Evolutionary conservation across 768 basidiomycete species (phyloP).

Genomic region (Gyrodon lividus): DNA sequence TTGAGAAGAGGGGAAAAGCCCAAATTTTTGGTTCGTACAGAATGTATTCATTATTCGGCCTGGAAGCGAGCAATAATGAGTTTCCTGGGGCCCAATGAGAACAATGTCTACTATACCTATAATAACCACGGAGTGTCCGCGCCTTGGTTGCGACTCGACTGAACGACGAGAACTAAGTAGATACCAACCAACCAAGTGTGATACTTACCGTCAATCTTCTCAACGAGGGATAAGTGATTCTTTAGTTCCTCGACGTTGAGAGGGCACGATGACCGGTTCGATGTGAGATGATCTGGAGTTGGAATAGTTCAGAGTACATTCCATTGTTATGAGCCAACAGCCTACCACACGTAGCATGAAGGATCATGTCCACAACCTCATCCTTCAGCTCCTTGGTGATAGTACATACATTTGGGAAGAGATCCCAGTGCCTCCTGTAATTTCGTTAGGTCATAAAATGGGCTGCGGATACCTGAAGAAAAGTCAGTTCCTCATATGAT

Average conservation of each 20-base stretch:
- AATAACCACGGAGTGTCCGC: constrained; percentile 19
- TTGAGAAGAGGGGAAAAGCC: constrained; percentile 2
- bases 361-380: constrained; percentile 24
- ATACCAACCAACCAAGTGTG: neutral
- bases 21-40: constrained; percentile 15
- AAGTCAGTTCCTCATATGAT: constrained; percentile 6
- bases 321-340: neutral
- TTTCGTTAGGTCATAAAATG: constrained; percentile 1
- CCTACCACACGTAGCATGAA: constrained; percentile 29
- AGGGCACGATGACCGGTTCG: constrained; percentile 23
- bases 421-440: constrained; percentile 36
- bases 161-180: neutral
- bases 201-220: constrained; percentile 23
- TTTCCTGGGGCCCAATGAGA: neutral
- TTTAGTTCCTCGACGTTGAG: constrained; percentile 18
- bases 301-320: neutral
- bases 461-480: neutral
- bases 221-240: constrained; percentile 25
- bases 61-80: constrained; percentile 6
- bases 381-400: constrained; percentile 27
- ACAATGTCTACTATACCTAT: constrained; percentile 15
- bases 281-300: constrained; percentile 28
- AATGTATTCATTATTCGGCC: constrained; percentile 33
- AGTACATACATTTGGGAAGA: constrained; percentile 28
- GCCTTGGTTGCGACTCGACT: constrained; percentile 12